Percentiles rank a stretch among this genome's conserved stretches.
Evolutionary conservation across 208 protist species (phyloP).

Genomic region (Trichomonas gallinae): DNA sequence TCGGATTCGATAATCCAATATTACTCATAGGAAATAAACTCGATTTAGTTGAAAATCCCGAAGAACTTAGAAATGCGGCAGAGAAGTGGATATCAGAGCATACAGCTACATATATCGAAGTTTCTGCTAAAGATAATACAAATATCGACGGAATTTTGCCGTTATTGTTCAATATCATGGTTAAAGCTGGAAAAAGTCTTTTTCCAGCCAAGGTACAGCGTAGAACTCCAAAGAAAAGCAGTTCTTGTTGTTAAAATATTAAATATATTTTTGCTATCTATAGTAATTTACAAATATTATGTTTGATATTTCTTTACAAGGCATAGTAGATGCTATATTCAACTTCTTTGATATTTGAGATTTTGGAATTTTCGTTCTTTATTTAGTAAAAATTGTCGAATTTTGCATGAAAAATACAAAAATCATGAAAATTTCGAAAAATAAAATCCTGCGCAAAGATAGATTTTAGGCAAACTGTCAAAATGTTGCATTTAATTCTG

Average conservation of each 20-base stretch:
- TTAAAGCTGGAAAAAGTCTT: neutral
- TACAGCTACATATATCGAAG: neutral
- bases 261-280: no score
- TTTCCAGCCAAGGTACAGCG: neutral
- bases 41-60: neutral
- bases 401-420: no score
- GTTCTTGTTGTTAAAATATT: neutral
- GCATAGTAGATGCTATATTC: no score
- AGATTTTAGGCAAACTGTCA: no score
- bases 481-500: no score
- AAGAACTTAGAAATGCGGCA: neutral
- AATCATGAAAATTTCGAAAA: no score
- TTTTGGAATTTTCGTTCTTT: no score
- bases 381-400: no score
- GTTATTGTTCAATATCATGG: neutral
- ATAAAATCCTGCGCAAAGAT: no score
- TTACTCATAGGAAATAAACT: slow-evolving; percentile 1
- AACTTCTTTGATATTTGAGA: no score
- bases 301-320: no score
- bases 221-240: neutral
- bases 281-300: no score
- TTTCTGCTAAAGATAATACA: neutral
- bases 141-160: neutral
- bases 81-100: neutral
- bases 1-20: neutral